A percentile compares a stretch with the other conserved stretches of the same genome.
Evolutionary conservation across 805 yeast species (phyloP).

Genomic region (Torulaspora microellipsoides): DNA sequence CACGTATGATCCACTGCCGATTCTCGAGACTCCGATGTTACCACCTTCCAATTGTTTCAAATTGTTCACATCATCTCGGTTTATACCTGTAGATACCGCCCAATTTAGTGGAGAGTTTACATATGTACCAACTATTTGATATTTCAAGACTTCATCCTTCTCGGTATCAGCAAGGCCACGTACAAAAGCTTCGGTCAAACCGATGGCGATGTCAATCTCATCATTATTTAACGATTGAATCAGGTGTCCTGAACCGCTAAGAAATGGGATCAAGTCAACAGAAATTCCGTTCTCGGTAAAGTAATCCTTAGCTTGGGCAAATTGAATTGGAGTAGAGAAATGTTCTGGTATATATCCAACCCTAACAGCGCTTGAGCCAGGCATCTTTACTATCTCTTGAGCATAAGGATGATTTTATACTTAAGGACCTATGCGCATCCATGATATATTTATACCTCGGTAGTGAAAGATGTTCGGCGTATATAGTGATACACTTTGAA

Average conservation of each 20-base stretch:
- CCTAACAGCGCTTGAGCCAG: slow-evolving; percentile 33
- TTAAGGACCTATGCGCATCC: too few species aligned
- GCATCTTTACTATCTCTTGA: neutral
- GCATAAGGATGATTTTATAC: too few species aligned
- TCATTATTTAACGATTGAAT: slow-evolving; percentile 63
- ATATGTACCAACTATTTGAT: slow-evolving; percentile 72
- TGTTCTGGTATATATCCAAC: slow-evolving; percentile 92
- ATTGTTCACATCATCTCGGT: slow-evolving; percentile 50
- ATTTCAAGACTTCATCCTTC: slow-evolving; percentile 38
- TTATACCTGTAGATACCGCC: slow-evolving; percentile 78
- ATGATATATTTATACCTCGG: too few species aligned
- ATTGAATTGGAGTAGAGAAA: slow-evolving; percentile 78
- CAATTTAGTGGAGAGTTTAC: slow-evolving; percentile 84
- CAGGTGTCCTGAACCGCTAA: slow-evolving; percentile 86
- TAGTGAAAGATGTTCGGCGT: too few species aligned
- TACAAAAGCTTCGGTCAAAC: slow-evolving; percentile 87
- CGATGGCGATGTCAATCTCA: slow-evolving; percentile 76
- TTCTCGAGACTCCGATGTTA: slow-evolving; percentile 73
- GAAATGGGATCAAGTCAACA: slow-evolving; percentile 61
- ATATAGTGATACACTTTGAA: too few species aligned
- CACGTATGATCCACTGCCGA: slow-evolving; percentile 88
- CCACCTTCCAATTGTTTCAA: slow-evolving; percentile 54
- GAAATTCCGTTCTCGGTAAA: slow-evolving; percentile 47
- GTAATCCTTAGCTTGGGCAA: slow-evolving; percentile 59
- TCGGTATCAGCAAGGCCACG: slow-evolving; percentile 75